A percentile compares a stretch with the other conserved stretches of the same genome.
phyloP scores from a whole-genome alignment of 768 basidiomycete genomes.

The Lactarius evosmus region DNA sequence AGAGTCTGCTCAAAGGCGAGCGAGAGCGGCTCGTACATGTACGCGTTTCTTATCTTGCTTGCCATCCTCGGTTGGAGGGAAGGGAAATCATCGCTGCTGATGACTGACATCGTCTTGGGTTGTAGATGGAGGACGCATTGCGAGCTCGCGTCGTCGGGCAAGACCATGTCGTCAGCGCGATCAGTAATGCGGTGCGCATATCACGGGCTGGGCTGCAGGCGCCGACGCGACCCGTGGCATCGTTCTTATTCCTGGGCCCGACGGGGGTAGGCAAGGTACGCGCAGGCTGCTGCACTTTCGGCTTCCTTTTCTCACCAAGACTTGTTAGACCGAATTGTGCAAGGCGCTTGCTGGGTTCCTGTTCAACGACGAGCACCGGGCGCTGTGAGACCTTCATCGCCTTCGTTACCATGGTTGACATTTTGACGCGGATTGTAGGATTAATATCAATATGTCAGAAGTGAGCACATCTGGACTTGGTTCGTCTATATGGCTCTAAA shows the following conservation, averaged over 20 bases:
- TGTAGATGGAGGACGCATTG: conserved; percentile 83
- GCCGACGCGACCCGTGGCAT: conserved; percentile 85
- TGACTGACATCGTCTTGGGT: conserved; percentile 9
- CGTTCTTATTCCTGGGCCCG: conserved; percentile 87
- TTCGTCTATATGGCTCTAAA: conserved; percentile 10
- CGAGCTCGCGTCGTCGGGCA: conserved; percentile 81
- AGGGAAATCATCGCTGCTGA: too few relatives aligned
- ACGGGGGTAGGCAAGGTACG: conserved; percentile 81
- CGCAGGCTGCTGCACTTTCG: neutral
- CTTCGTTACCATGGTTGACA: neutral
- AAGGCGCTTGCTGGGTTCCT: conserved; percentile 87
- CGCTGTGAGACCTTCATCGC: conserved; percentile 53
- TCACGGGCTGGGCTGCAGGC: conserved; percentile 89
- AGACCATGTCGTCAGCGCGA: conserved; percentile 78
- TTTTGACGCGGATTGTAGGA: conserved; percentile 42
- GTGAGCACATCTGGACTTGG: conserved; percentile 27
- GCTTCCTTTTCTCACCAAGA: neutral
- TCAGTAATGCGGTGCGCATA: conserved; percentile 89
- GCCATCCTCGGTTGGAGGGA: neutral
- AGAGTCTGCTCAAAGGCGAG: conserved; percentile 85
- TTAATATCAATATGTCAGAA: conserved; percentile 96
- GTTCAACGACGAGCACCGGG: conserved; percentile 85
- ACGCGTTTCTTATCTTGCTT: conserved; percentile 33
- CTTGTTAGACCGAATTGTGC: conserved; percentile 73
- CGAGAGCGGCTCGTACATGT: conserved; percentile 87